Percentiles rank a stretch among this genome's conserved stretches.
phyloP scores from a whole-genome alignment of 352 stramenopile genomes.

The Phytophthora hibernalis region DNA sequence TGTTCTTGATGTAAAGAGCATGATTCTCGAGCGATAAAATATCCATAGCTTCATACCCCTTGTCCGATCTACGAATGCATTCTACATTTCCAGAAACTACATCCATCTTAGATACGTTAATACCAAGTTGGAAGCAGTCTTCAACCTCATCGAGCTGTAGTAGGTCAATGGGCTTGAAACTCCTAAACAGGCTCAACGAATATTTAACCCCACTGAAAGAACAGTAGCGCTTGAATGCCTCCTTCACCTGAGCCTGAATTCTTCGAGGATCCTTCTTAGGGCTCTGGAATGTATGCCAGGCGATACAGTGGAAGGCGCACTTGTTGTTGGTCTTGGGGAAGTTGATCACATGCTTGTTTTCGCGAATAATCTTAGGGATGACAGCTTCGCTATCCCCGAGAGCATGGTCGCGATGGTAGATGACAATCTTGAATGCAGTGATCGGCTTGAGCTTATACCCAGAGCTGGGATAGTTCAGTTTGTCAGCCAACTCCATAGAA shows the following conservation, averaged over 20 bases:
- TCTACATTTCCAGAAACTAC: too few relatives aligned
- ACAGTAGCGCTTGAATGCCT: too few relatives aligned
- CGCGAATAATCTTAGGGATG: conserved; percentile 26
- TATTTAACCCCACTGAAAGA: conserved; percentile 4
- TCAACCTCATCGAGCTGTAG: conserved; percentile 2
- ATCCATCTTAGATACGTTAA: too few relatives aligned
- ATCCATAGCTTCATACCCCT: too few relatives aligned
- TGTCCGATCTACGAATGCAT: too few relatives aligned
- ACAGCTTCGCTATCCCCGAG: conserved; percentile 16
- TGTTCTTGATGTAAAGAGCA: conserved; percentile 35
- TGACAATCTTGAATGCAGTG: conserved; percentile 19
- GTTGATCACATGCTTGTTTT: conserved; percentile 33
- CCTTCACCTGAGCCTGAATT: too few relatives aligned
- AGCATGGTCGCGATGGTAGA: conserved; percentile 28
- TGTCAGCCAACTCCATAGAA: conserved; percentile 19
- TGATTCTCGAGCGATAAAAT: too few relatives aligned
- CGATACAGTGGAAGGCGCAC: background rate
- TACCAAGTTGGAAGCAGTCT: too few relatives aligned
- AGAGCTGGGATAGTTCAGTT: conserved; percentile 13
- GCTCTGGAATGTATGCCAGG: too few relatives aligned
- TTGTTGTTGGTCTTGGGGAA: conserved; percentile 35
- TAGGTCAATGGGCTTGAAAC: conserved; percentile 10
- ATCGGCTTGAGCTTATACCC: background rate
- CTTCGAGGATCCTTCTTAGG: too few relatives aligned
- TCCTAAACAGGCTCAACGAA: conserved; percentile 5